Evolutionary conservation across 2,329 filamentous ascomycete species (phyloP), one percentile per base, ranked within the genome.

Genomic region (Ascochyta clinopodiicola): DNA sequence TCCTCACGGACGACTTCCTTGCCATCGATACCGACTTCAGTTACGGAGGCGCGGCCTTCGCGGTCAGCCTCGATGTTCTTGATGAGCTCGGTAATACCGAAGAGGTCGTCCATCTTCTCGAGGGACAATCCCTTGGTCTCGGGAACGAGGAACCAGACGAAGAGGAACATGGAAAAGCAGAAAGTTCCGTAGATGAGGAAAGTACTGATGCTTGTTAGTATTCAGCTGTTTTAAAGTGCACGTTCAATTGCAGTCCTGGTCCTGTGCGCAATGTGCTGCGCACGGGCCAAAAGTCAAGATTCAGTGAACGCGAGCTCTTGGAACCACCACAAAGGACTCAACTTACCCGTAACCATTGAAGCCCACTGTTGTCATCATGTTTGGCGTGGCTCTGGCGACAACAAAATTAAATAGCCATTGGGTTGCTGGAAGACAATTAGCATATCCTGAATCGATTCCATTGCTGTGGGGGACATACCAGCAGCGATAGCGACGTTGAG

Each of bases 371-470:
- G 80, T 80, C 66, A 90, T 79, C 88, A 91, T 90, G 42, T 83
- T 86, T 2, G 88, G 84, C 3, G 88, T 86, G 31, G 86, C 86
- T 53, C 86, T 78, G 1, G 88, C 88, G 52, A 91, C 86, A 9
- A 90, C 83, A 57, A 91, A 89, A 69, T 91, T 91, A 74, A 91
- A 90, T 4, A 91, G 73, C 88, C 88, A 90, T 66, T 91, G 24
- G 13, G 50, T 35, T 35, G 32, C 32, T 35, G n/a, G 8, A 17
- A 17, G n/a, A 35, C 8, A 9, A 6, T 35, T 10, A 35, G 32
- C 8, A 17, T 10, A 3, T 17, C 15, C 15, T 34, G 13, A 13
- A n/a, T 34, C 13, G 7, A 34, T 15, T 15, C 5, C 13, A 4
- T n/a, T 34, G 15, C 8, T 6, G 6, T n/a, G n/a, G 31, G 25